Evolutionary conservation across 441 rosid species (phyloP).

Genomic region (Adansonia gregorii): DNA sequence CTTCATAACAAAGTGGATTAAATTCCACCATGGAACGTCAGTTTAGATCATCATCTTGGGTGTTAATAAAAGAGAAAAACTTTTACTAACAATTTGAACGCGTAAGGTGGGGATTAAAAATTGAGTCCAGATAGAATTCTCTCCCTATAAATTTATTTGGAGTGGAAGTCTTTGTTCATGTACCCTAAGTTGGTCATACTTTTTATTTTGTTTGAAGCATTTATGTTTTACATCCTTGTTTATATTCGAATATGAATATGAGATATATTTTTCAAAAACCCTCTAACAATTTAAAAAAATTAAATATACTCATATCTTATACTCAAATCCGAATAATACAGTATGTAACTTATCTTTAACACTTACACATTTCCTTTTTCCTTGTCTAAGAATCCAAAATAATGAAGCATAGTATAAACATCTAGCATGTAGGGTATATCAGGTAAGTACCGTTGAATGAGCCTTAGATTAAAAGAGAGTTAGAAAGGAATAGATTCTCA

Average conservation of each 20-base stretch:
- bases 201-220: too few species aligned
- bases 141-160: too few species aligned
- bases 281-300: too few species aligned
- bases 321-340: too few species aligned
- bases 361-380: background rate
- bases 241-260: too few species aligned
- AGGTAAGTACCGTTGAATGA: background rate
- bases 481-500: background rate
- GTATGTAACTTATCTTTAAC: background rate
- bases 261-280: too few species aligned
- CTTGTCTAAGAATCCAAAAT: background rate
- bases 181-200: too few species aligned
- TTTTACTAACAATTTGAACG: background rate
- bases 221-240: too few species aligned
- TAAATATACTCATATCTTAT: too few species aligned
- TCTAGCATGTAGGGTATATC: background rate
- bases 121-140: background rate
- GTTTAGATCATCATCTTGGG: background rate
- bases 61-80: background rate
- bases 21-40: background rate
- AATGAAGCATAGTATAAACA: background rate
- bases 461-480: background rate
- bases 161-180: background rate
- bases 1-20: constrained; percentile 39
- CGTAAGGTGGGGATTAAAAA: constrained; percentile 6